Evolutionary conservation across 768 basidiomycete species (phyloP), one percentile per base, ranked within the genome.

Genomic region (Suillus brevipes): DNA sequence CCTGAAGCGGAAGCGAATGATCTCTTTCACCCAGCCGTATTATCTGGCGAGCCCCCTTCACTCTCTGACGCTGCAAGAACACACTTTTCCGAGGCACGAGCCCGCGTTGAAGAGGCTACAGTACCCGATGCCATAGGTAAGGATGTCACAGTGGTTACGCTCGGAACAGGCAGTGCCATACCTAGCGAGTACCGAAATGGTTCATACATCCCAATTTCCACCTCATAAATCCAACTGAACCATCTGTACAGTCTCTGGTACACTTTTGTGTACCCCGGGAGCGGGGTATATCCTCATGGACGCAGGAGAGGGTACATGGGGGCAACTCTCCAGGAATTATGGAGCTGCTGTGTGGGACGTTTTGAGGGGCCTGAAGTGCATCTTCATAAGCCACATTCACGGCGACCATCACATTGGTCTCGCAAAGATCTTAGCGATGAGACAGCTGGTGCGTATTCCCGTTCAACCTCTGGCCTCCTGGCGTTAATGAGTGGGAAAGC

Each of bases 321-420:
- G 95, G 2, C 97, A 98, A 72, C 82, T 98, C 4, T 82, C 82
- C 4, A 84, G 97, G 4, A 84, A 88, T 57, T 96, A 89, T 71
- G 95, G 95, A 2, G 67, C 72, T 12, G 81, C 81, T 62, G 86
- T 85, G 3, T 85, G 85, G 82, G 73, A 86, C 14, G 81, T 89
- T 16, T 78, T 95, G 60, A 79, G 87, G 23, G 80, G 90, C 59
- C 75, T 95, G 14, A 89, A 85, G 70, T 88, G 91, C 72, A 84
- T 99, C 43, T 97, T 89, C 74, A 81, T 97, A 65, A 94, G 92
- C 66, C 97, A 99, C 73, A 84, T 91, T 69, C 97, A 98, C 71
- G 96, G 85, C 0, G 96, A 98, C 72, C 97, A 98, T 75, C 96
- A 97, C 72, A 84, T 90, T 47, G 97, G 97, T 9, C 74, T 96